Percentiles rank a stretch among this genome's conserved stretches.
Conservation (phyloP, 257 asterid genomes). For the Nicotiana otophora region DNA sequence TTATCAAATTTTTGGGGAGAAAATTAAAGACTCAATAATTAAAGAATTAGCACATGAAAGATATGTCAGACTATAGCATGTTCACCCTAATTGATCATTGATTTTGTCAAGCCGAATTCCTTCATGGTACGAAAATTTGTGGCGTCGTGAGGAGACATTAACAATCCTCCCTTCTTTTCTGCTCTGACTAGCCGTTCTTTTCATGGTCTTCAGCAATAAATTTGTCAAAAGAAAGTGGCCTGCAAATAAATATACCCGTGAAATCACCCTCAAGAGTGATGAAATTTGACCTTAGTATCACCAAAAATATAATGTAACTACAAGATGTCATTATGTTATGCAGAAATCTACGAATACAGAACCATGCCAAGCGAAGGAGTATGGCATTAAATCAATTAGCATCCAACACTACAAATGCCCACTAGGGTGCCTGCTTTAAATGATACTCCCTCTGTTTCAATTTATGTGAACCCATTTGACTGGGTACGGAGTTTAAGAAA, state of each 20-base stretch:
- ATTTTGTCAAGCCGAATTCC: slow-evolving; percentile 62
- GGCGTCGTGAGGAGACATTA: slow-evolving; percentile 72
- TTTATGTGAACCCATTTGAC: too few relatives aligned
- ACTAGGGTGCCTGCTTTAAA: neutral
- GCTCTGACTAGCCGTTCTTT: slow-evolving; percentile 46
- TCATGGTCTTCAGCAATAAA: slow-evolving; percentile 69
- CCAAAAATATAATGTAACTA: neutral
- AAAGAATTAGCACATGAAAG: neutral
- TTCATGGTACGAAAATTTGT: slow-evolving; percentile 41
- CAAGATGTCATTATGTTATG: neutral
- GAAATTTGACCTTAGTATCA: neutral
- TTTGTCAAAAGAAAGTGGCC: slow-evolving; percentile 82
- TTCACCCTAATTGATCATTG: slow-evolving; percentile 55
- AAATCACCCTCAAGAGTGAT: neutral
- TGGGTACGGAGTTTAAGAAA: too few relatives aligned
- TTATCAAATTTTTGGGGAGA: neutral
- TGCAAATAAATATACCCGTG: slow-evolving; percentile 23
- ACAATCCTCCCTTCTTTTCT: slow-evolving; percentile 85
- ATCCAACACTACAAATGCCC: neutral
- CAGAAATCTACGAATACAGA: neutral
- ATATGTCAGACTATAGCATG: neutral
- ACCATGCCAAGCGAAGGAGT: neutral
- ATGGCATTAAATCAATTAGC: neutral
- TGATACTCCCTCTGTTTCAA: too few relatives aligned
- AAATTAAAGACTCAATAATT: neutral